These are phyloP conservation scores for Lactarius pseudohatsudake DNA, from an alignment of 768 basidiomycete genomes.

Conservation along the genomic window DNA sequence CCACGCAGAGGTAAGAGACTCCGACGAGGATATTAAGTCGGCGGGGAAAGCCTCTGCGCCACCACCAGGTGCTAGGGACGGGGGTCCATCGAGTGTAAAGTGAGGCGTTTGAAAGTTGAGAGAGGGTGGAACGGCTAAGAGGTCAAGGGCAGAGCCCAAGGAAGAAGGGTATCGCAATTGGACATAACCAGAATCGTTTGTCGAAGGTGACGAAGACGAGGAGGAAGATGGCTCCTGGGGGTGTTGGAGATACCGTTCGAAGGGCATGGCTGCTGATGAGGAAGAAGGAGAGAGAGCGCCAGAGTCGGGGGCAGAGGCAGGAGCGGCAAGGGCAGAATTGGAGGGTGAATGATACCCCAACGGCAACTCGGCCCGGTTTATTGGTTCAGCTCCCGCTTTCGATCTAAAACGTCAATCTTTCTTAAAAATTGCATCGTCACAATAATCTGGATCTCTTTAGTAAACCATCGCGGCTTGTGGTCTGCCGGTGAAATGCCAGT, in stretches of 20 bases:
- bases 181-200: slow-evolving; percentile 19
- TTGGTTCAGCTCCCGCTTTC: slow-evolving; percentile 50
- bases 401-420: slow-evolving; percentile 65
- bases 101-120: slow-evolving; percentile 59
- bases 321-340: not conserved
- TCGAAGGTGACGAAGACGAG: slow-evolving; percentile 15
- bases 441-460: slow-evolving; percentile 46
- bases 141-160: slow-evolving; percentile 14
- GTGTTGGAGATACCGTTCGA: slow-evolving; percentile 26
- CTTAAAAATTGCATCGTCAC: slow-evolving; percentile 57
- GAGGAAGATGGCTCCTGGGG: slow-evolving; percentile 15
- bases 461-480: slow-evolving; percentile 36
- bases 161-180: slow-evolving; percentile 20
- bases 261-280: slow-evolving; percentile 26
- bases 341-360: slow-evolving; percentile 27
- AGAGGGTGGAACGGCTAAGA: slow-evolving; percentile 5
- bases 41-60: slow-evolving; percentile 70
- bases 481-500: slow-evolving; percentile 62
- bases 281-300: slow-evolving; percentile 5
- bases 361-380: slow-evolving; percentile 43
- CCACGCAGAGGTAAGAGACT: slow-evolving; percentile 29
- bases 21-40: slow-evolving; percentile 10
- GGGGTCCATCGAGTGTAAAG: slow-evolving; percentile 57
- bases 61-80: slow-evolving; percentile 66
- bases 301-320: not conserved